Evolutionary conservation across 2,329 filamentous ascomycete genomes (phyloP).

Genomic region (Cladosporium austrohemisphaericum): DNA sequence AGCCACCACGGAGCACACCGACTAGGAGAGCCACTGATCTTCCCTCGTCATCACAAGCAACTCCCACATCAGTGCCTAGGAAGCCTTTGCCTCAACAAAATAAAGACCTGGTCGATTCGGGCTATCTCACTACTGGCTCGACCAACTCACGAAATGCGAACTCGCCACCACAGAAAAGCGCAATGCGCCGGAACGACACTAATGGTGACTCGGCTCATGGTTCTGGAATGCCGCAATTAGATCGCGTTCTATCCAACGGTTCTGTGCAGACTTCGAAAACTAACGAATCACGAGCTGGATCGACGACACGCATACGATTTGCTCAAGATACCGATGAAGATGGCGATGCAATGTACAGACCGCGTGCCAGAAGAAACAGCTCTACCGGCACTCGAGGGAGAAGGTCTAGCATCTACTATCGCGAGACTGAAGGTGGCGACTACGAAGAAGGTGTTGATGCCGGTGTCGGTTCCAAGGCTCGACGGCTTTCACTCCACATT

Average conservation of each 20-base stretch:
- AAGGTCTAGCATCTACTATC: conserved; percentile 31
- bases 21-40: conserved; percentile 1
- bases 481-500: conserved; percentile 30
- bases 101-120: conserved; percentile 2
- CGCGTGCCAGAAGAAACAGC: conserved; percentile 24
- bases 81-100: conserved; percentile 7
- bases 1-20: conserved; percentile 10
- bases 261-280: conserved; percentile 7
- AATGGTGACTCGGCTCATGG: conserved; percentile 1
- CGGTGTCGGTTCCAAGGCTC: conserved; percentile 35
- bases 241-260: conserved; percentile 9
- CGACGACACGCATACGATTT: conserved; percentile 11
- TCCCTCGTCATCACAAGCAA: neutral
- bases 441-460: conserved; percentile 29
- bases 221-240: conserved; percentile 12
- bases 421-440: conserved; percentile 25
- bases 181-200: conserved; percentile 10
- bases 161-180: conserved; percentile 1
- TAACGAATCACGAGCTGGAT: neutral
- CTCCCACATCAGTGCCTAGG: neutral
- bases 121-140: too few species aligned
- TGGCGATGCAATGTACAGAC: neutral
- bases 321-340: conserved; percentile 4
- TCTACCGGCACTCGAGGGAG: conserved; percentile 27
- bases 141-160: neutral